A percentile compares a stretch with the other conserved stretches of the same genome.
Conservation (phyloP, 768 basidiomycete species). For the Lentinula lateritia region DNA sequence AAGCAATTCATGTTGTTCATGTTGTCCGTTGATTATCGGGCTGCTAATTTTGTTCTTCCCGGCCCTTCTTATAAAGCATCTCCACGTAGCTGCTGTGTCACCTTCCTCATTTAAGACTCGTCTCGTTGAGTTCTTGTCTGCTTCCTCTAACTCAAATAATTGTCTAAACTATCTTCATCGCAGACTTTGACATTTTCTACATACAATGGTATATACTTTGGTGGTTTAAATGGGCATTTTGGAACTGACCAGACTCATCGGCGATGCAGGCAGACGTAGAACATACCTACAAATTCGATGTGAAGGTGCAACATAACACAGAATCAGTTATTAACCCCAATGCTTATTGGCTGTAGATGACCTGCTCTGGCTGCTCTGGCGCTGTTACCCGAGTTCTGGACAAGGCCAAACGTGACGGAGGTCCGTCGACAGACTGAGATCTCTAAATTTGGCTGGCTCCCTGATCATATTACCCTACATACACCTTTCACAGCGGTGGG, state of each 20-base stretch:
- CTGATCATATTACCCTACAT: background rate
- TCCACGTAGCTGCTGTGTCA: background rate
- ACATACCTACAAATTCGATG: constrained; percentile 74
- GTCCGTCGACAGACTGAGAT: background rate
- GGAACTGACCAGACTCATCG: background rate
- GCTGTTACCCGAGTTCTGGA: constrained; percentile 71
- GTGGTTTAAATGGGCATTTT: background rate
- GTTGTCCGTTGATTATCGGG: background rate
- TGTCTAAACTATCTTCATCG: background rate
- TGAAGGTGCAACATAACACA: constrained; percentile 50
- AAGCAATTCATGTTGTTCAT: background rate
- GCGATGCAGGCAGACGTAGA: constrained; percentile 14
- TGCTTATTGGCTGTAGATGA: constrained; percentile 52
- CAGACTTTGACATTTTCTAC: background rate
- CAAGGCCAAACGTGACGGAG: constrained; percentile 52
- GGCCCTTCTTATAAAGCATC: background rate
- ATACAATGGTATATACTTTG: background rate
- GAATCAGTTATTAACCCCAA: background rate
- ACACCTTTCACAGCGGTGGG: constrained; percentile 39
- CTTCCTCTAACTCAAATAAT: background rate
- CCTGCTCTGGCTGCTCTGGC: constrained; percentile 81
- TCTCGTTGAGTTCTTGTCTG: background rate
- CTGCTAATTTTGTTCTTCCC: background rate
- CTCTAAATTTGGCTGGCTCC: background rate
- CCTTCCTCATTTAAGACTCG: background rate